Conservation (phyloP, 495 filamentous ascomycete genomes). For the Rostrohypoxylon terebratum region DNA sequence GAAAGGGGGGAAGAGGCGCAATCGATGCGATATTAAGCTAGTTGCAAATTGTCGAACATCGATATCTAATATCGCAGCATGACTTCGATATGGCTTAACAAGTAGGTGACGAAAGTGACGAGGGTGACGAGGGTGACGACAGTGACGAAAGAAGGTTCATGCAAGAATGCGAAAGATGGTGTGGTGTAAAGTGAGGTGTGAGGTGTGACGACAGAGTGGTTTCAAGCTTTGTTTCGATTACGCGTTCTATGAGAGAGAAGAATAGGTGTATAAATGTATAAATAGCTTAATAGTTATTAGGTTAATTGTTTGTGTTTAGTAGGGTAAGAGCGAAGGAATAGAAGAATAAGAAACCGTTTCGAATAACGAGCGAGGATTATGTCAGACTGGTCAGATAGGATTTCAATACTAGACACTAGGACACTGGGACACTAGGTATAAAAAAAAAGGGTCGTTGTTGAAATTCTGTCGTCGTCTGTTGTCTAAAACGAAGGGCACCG, state of each 20-base stretch:
- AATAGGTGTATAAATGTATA: conserved; percentile 3
- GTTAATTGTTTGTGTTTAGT: not conserved
- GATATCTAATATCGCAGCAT: conserved; percentile 43
- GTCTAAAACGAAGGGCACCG: conserved; percentile 35
- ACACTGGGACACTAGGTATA: too few species aligned
- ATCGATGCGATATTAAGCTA: conserved; percentile 27
- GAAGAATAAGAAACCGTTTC: conserved; percentile 23
- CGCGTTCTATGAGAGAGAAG: conserved; percentile 30
- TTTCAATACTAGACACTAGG: not conserved
- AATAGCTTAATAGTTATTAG: conserved; percentile 18
- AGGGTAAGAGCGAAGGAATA: conserved; percentile 23
- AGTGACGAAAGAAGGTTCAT: conserved; percentile 5
- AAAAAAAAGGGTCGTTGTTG: too few species aligned
- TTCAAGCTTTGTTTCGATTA: conserved; percentile 45
- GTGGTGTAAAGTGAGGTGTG: conserved; percentile 12
- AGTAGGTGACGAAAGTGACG: not conserved
- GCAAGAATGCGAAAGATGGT: conserved; percentile 15
- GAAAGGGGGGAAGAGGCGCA: conserved; percentile 17
- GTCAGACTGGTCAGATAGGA: conserved; percentile 11
- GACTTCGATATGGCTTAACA: conserved; percentile 18
- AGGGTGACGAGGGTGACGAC: not conserved
- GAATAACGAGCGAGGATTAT: conserved; percentile 22
- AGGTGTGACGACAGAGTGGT: conserved; percentile 28
- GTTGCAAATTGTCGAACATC: conserved; percentile 8
- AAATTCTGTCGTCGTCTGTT: not conserved